Conservation (phyloP, 331 rosid genomes). For the Rosa hybrid region DNA sequence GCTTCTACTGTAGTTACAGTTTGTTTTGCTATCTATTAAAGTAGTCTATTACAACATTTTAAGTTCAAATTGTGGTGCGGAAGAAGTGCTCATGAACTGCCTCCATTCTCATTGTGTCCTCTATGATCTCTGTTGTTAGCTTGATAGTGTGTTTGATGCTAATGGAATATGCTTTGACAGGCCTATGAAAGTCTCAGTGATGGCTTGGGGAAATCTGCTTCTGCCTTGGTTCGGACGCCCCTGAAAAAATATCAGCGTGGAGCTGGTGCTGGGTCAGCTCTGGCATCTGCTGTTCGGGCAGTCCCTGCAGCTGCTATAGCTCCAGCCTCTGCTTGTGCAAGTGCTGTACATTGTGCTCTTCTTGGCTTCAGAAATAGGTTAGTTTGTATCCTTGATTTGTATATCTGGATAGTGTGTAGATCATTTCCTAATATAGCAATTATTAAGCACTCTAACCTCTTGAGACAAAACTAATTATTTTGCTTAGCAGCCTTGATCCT, state of each 20-base stretch:
- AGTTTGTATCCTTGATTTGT: slow-evolving; percentile 23
- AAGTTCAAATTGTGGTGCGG: not conserved
- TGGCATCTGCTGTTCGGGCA: slow-evolving; percentile 84
- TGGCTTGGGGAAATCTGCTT: slow-evolving; percentile 95
- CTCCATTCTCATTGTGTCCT: not conserved
- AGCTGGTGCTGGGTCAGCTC: slow-evolving; percentile 85
- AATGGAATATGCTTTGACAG: slow-evolving; percentile 40
- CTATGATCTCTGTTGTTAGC: not conserved
- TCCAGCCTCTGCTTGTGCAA: slow-evolving; percentile 97
- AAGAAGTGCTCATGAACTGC: not conserved
- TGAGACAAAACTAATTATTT: slow-evolving; percentile 23
- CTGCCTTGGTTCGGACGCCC: slow-evolving; percentile 84
- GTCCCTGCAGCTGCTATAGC: slow-evolving; percentile 93
- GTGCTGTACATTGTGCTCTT: slow-evolving; percentile 82
- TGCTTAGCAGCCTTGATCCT: slow-evolving; percentile 81
- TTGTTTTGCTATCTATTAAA: not conserved
- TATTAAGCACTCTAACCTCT: slow-evolving; percentile 12
- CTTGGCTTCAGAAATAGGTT: slow-evolving; percentile 98
- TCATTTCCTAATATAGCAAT: slow-evolving; percentile 2
- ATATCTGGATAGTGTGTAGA: slow-evolving; percentile 10
- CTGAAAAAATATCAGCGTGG: slow-evolving; percentile 89
- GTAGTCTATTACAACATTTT: not conserved
- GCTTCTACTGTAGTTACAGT: not conserved
- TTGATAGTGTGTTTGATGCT: not conserved
- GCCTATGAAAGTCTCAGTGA: slow-evolving; percentile 87